phyloP scores from a whole-genome alignment of 116 monocot genomes.

The Thalassia testudinum region DNA sequence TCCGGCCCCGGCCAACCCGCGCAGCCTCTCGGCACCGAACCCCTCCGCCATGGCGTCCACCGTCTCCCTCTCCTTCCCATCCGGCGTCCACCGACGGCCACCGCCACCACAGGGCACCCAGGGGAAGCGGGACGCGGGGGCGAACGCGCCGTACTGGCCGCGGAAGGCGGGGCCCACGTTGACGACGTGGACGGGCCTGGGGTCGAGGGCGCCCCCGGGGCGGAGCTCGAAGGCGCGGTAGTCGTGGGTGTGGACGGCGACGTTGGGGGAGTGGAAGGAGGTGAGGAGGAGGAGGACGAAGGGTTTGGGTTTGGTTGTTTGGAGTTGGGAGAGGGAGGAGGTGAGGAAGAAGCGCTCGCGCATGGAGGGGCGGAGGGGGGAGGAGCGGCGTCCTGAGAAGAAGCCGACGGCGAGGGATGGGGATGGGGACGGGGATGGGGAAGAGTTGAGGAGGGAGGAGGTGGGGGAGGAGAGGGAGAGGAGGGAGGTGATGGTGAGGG shows the following conservation, averaged over 20 bases:
- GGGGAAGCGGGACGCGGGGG: slow-evolving; percentile 47
- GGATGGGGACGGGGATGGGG: slow-evolving; percentile 2
- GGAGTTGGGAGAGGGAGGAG: slow-evolving; percentile 30
- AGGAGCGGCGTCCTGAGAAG: slow-evolving; percentile 47
- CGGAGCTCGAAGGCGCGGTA: slow-evolving; percentile 44
- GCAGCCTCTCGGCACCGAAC: slow-evolving; percentile 39
- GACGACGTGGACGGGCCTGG: slow-evolving; percentile 39
- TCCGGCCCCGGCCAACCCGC: slow-evolving; percentile 30
- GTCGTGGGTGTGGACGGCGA: slow-evolving; percentile 61
- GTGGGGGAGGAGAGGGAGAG: slow-evolving; percentile 21
- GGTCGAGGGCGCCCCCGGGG: slow-evolving; percentile 10
- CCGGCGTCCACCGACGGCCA: slow-evolving; percentile 5
- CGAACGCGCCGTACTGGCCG: slow-evolving; percentile 51
- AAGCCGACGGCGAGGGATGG: slow-evolving; percentile 35
- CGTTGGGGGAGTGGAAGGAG: slow-evolving; percentile 23
- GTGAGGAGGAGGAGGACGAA: slow-evolving; percentile 51
- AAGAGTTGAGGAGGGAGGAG: slow-evolving; percentile 21
- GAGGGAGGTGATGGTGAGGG: slow-evolving; percentile 23
- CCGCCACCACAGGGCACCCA: slow-evolving; percentile 22
- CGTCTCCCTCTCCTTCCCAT: slow-evolving; percentile 9
- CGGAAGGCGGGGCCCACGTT: slow-evolving; percentile 70
- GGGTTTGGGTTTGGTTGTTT: slow-evolving; percentile 3
- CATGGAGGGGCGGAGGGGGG: slow-evolving; percentile 69
- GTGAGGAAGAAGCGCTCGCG: slow-evolving; percentile 49
- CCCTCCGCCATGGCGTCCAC: slow-evolving; percentile 39